Conservation (phyloP, 345 rosid species). For the Arabis hirsuta region DNA sequence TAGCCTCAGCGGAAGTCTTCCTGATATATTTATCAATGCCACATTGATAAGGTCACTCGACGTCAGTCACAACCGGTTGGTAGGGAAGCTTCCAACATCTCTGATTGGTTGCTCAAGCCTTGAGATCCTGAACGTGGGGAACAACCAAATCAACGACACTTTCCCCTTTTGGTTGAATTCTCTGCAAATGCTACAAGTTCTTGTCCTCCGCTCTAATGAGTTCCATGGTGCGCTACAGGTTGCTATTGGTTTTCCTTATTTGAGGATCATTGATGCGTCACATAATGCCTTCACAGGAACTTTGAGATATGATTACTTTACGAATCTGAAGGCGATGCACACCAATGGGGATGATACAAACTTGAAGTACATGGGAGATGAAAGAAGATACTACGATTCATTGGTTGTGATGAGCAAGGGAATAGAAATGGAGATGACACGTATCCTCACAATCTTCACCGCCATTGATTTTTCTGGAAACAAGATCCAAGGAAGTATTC, state of each 20-base stretch:
- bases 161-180: slow-evolving; percentile 1
- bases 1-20: too few relatives aligned
- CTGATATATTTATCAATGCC: too few relatives aligned
- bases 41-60: too few relatives aligned
- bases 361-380: not conserved
- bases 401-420: not conserved
- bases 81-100: too few relatives aligned
- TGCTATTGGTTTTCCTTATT: not conserved
- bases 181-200: not conserved
- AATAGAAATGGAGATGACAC: slow-evolving; percentile 7
- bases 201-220: not conserved
- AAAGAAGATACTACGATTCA: not conserved
- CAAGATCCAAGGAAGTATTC: not conserved
- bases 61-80: too few relatives aligned
- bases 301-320: not conserved
- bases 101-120: not conserved
- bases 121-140: not conserved
- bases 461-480: slow-evolving; percentile 7
- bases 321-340: not conserved
- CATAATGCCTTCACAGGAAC: not conserved
- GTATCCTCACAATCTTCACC: slow-evolving; percentile 6
- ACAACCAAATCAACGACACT: not conserved
- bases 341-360: not conserved
- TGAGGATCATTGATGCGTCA: slow-evolving; percentile 5
- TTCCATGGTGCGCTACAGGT: not conserved